These are phyloP conservation scores for Halophytophthora polymorphica DNA, from an alignment of 352 stramenopile species.

Conservation along the genomic window DNA sequence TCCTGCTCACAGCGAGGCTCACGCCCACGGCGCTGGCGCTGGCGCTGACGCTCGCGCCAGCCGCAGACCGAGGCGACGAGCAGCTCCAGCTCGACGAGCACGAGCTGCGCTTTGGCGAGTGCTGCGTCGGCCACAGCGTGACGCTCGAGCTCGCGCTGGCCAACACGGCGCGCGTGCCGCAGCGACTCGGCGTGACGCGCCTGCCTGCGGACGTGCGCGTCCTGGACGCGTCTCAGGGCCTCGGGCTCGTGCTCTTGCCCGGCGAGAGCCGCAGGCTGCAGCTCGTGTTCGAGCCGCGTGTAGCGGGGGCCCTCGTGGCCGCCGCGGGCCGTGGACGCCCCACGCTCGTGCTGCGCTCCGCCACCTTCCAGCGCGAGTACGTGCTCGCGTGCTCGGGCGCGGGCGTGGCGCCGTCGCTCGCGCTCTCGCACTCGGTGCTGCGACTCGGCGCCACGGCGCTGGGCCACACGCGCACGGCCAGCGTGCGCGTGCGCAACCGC, in stretches of 20 bases:
- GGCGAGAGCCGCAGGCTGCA: constrained; percentile 21
- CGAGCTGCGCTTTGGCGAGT: constrained; percentile 32
- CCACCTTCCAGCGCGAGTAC: constrained; percentile 41
- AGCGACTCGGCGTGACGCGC: constrained; percentile 28
- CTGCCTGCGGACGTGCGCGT: constrained; percentile 26
- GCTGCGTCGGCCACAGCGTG: constrained; percentile 37
- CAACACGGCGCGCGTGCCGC: constrained; percentile 28
- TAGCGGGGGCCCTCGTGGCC: constrained; percentile 9
- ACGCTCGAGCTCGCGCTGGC: constrained; percentile 25
- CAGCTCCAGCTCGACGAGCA: background rate
- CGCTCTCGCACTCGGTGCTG: constrained; percentile 35
- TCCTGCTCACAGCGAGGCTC: constrained; percentile 33
- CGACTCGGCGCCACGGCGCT: constrained; percentile 35
- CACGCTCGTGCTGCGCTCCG: constrained; percentile 27
- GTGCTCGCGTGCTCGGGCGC: constrained; percentile 25
- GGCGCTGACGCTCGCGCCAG: no score
- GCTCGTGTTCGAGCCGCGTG: constrained; percentile 32
- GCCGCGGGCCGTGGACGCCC: constrained; percentile 5
- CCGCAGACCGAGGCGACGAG: no score
- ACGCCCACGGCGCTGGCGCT: constrained; percentile 15
- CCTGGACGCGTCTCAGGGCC: constrained; percentile 22
- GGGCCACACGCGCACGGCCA: constrained; percentile 33
- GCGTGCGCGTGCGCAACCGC: constrained; percentile 26
- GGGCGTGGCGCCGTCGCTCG: constrained; percentile 23
- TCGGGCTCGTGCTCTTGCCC: constrained; percentile 30